Evolutionary conservation across 306 rosid species (phyloP).

Genomic region (Crotalaria pallida): DNA sequence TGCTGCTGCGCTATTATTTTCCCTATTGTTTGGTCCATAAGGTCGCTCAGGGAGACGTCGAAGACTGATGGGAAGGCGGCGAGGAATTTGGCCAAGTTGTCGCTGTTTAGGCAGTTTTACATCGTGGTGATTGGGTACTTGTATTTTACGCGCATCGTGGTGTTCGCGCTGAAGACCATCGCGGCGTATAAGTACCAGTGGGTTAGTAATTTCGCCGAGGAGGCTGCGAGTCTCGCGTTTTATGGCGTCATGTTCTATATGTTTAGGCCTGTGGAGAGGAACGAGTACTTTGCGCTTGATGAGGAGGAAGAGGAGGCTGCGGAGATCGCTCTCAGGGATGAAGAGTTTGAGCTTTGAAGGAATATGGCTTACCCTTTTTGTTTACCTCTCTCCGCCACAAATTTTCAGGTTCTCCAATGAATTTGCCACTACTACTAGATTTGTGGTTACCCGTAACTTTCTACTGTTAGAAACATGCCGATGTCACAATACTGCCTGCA

Average conservation of each 20-base stretch:
- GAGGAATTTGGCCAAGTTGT: conserved; percentile 68
- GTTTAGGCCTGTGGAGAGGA: conserved; percentile 89
- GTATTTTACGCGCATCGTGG: conserved; percentile 76
- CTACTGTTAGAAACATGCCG: conserved; percentile 25
- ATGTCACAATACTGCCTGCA: conserved; percentile 31
- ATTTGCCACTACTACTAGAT: too few species aligned
- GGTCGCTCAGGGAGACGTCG: conserved; percentile 78
- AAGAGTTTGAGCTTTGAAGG: conserved; percentile 70
- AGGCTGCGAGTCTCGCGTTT: conserved; percentile 67
- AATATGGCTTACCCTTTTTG: conserved; percentile 8
- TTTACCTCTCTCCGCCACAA: background rate
- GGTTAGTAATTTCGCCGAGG: conserved; percentile 91
- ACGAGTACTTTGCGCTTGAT: conserved; percentile 79
- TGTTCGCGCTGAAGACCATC: conserved; percentile 80
- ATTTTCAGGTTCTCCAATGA: background rate
- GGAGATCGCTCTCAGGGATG: conserved; percentile 74
- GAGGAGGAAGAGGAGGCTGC: conserved; percentile 96
- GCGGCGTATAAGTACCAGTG: conserved; percentile 91
- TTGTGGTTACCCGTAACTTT: conserved; percentile 16
- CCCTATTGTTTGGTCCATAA: conserved; percentile 92
- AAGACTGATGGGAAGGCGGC: conserved; percentile 94
- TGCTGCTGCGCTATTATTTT: conserved; percentile 92
- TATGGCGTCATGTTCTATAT: conserved; percentile 79
- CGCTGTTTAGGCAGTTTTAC: conserved; percentile 85
- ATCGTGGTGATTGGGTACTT: conserved; percentile 84